Percentiles rank a stretch among this genome's conserved stretches.
Evolutionary conservation across 192 early-diverging fungal species (phyloP).

Genomic region (Piromyces finnis): DNA sequence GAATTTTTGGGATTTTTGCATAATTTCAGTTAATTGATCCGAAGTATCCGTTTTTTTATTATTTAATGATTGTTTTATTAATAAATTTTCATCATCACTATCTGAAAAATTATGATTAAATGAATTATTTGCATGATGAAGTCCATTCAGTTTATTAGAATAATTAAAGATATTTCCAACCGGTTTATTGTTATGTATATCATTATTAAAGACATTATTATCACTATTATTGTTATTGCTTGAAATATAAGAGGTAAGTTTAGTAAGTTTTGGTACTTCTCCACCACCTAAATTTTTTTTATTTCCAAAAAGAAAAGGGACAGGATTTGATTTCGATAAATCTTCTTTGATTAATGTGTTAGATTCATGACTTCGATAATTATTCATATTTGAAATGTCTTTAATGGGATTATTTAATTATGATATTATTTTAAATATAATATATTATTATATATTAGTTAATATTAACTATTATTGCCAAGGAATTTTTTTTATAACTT

Average conservation of each 20-base stretch:
- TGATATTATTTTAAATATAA: too few relatives aligned
- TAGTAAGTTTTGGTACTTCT: not conserved
- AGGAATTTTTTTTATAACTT: too few relatives aligned
- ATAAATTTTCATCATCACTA: not conserved
- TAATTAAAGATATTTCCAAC: too few relatives aligned
- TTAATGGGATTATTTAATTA: not conserved
- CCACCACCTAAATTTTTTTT: not conserved
- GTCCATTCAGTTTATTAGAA: too few relatives aligned
- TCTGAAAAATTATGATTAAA: not conserved
- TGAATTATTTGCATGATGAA: too few relatives aligned
- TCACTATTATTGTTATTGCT: not conserved
- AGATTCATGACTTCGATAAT: not conserved
- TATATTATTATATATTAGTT: too few relatives aligned
- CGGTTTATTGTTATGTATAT: too few relatives aligned
- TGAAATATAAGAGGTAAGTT: not conserved
- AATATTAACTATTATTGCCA: too few relatives aligned
- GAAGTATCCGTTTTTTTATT: not conserved
- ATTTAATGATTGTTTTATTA: not conserved
- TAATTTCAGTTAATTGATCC: not conserved
- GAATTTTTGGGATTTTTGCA: not conserved
- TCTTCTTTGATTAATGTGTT: not conserved
- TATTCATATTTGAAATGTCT: not conserved
- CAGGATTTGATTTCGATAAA: not conserved
- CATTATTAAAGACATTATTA: not conserved
- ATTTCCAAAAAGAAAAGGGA: not conserved